phyloP scores from a whole-genome alignment of 2,329 filamentous ascomycete genomes.

The Penicillium sp. region DNA sequence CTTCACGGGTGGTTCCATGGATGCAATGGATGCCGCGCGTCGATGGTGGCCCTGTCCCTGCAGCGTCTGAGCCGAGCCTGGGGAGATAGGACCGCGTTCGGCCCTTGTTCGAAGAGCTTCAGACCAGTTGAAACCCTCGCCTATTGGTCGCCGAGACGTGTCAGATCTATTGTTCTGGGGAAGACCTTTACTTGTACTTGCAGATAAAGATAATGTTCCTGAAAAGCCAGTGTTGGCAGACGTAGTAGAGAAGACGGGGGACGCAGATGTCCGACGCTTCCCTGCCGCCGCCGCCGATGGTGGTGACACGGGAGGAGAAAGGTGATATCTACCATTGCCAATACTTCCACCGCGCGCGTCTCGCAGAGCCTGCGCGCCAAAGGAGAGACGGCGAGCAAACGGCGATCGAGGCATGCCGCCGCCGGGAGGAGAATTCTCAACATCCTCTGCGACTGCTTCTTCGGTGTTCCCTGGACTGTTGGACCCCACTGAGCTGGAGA shows the following conservation, averaged over 20 bases:
- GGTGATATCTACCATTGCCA: conserved; percentile 59
- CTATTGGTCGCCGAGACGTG: conserved; percentile 58
- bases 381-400: conserved; percentile 79
- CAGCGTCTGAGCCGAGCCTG: conserved; percentile 32
- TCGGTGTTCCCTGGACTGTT: conserved; percentile 44
- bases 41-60: conserved; percentile 51
- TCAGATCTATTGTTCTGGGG: conserved; percentile 48
- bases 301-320: conserved; percentile 46
- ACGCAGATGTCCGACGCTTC: conserved; percentile 33
- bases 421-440: conserved; percentile 62
- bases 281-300: conserved; percentile 24
- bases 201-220: conserved; percentile 31
- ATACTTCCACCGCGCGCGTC: conserved; percentile 71
- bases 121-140: conserved; percentile 96
- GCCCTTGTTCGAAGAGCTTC: conserved; percentile 92
- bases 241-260: conserved; percentile 26
- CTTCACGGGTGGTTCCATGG: conserved; percentile 61
- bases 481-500: conserved; percentile 65
- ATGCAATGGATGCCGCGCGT: conserved; percentile 51
- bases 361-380: conserved; percentile 79
- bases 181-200: conserved; percentile 43
- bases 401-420: conserved; percentile 69
- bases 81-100: conserved; percentile 68
- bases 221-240: conserved; percentile 21
- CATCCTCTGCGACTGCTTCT: conserved; percentile 66